A percentile compares a stretch with the other conserved stretches of the same genome.
phyloP scores from a whole-genome alignment of 805 yeast species.

The Candida pseudoglaebosa region DNA sequence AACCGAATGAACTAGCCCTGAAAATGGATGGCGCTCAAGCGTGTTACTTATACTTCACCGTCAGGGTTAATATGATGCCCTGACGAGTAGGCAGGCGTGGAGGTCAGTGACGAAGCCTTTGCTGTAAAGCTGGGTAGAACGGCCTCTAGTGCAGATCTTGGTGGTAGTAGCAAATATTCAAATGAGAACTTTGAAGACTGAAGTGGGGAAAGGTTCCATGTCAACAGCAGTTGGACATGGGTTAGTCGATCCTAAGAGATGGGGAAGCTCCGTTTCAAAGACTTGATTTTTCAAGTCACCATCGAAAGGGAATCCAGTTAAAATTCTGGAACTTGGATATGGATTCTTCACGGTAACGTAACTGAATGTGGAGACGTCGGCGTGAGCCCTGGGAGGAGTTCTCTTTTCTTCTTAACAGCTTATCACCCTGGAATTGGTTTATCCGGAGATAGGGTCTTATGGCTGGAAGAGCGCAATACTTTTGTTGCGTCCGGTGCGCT shows the following conservation, averaged over 20 bases:
- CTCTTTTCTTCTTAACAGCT: slow-evolving; percentile 40
- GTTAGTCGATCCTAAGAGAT: slow-evolving; percentile 41
- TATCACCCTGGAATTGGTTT: slow-evolving; percentile 40
- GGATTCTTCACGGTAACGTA: slow-evolving; percentile 41
- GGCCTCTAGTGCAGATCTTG: slow-evolving; percentile 42
- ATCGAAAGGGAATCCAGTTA: slow-evolving; percentile 43
- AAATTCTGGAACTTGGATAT: slow-evolving; percentile 42
- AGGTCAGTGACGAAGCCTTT: slow-evolving; percentile 39
- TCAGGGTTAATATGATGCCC: slow-evolving; percentile 33
- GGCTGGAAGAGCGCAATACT: slow-evolving; percentile 37
- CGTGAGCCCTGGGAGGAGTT: slow-evolving; percentile 42
- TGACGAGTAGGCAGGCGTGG: slow-evolving; percentile 42
- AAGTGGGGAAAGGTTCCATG: slow-evolving; percentile 42
- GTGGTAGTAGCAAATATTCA: slow-evolving; percentile 33
- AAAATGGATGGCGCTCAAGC: slow-evolving; percentile 35
- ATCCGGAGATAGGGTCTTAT: slow-evolving; percentile 38
- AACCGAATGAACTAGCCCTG: slow-evolving; percentile 47
- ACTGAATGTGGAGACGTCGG: slow-evolving; percentile 41
- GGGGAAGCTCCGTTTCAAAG: slow-evolving; percentile 38
- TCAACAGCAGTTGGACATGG: slow-evolving; percentile 42
- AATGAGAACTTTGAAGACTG: slow-evolving; percentile 40
- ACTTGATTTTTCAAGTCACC: slow-evolving; percentile 31
- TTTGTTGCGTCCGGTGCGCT: slow-evolving; percentile 38
- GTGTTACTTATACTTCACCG: slow-evolving; percentile 40
- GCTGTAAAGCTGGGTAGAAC: slow-evolving; percentile 34